These are phyloP conservation scores for Castanea crenata DNA, from an alignment of 306 rosid species.

Conservation along the genomic window DNA sequence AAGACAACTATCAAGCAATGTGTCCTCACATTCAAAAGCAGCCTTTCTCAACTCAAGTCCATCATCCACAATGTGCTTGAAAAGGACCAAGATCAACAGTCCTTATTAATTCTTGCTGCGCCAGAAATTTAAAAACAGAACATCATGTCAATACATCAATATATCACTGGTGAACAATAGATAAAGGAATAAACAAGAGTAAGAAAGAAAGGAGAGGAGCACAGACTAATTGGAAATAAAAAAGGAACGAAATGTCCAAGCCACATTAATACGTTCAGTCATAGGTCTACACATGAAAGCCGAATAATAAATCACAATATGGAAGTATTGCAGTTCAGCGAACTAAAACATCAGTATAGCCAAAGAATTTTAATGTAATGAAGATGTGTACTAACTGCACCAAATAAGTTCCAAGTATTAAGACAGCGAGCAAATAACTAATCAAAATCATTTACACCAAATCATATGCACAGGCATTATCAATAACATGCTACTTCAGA, in stretches of 20 bases:
- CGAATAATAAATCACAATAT: not conserved
- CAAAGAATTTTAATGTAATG: not conserved
- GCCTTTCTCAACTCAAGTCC: too few species aligned
- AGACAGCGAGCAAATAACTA: not conserved
- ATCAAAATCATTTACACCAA: not conserved
- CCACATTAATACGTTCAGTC: not conserved
- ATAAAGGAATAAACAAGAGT: too few species aligned
- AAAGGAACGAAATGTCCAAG: too few species aligned
- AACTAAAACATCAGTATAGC: not conserved
- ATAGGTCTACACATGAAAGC: not conserved
- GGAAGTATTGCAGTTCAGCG: not conserved
- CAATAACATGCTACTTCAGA: not conserved
- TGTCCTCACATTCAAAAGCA: slow-evolving; percentile 74
- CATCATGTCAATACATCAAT: too few species aligned
- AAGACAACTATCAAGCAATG: slow-evolving; percentile 94
- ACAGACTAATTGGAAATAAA: too few species aligned
- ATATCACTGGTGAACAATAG: too few species aligned
- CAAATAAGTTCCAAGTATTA: not conserved
- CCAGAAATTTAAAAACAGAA: too few species aligned
- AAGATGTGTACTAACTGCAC: too few species aligned
- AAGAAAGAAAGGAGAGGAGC: too few species aligned
- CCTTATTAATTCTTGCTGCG: too few species aligned
- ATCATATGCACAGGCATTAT: not conserved
- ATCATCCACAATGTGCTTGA: too few species aligned
- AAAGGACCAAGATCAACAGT: too few species aligned